Evolutionary conservation across 352 stramenopile genomes (phyloP), one percentile per base, ranked within the genome.

Genomic region (Globisporangium canariense): DNA sequence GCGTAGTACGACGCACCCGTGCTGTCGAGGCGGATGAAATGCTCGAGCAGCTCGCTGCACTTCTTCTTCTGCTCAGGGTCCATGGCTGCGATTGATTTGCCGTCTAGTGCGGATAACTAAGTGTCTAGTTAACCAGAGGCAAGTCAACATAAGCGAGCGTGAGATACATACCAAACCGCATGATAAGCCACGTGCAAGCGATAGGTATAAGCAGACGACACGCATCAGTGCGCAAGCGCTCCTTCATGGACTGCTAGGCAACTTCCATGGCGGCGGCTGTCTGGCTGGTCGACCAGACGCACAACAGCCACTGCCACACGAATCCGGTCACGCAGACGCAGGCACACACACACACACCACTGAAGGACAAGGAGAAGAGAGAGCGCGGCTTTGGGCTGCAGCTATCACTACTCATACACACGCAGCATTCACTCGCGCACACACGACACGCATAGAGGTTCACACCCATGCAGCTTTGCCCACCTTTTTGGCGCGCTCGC

Each of bases 51-150:
- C 45, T 95, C 86, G 34, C 58, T 73, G 75, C 86, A 95, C 60
- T 93, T 91, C 68, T 89, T 89, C 75, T 84, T 90, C 65, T 78
- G 83, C 40, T 93, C 86, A 6, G 82, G 58, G 50, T 95, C 85
- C 86, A 95, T 93, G 0, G 28, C 46, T 30, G 18, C 36, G 7
- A 14, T 41, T 16, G 7, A 36, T 9, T 36, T 2, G 25, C 25
- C 32, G 32, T 36, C 32, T 8, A 8, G 32, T 9, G 32, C 32
- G 4, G 32, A 36, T 8, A 36, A 8, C 32, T 36, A 36, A 8
- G 4, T 36, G 32, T 36, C 32, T 36, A 8, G 0, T 36, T 36
- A 36, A 36, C 6, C 7, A 36, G 32, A 36, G 32, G 32, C 4
- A 36, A 5, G 32, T 9, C 32, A 36, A 36, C 32, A 36, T 36